Base-by-base conservation (phyloP, 139 green algal species). In the Micractinium sp. region DNA sequence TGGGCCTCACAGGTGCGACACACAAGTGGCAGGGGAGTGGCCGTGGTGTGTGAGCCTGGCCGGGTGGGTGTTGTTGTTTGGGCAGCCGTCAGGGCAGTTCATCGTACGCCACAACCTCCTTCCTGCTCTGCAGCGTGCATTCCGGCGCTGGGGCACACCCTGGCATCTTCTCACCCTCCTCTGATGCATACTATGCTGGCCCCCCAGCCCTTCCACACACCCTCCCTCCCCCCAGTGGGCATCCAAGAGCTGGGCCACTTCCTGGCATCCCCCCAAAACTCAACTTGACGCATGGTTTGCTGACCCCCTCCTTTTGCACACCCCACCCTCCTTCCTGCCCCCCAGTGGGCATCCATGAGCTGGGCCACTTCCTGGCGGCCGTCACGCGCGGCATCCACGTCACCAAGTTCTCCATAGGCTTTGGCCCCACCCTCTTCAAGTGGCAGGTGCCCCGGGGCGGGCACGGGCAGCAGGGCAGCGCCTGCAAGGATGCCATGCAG, bases 191-290 rank as follows among this genome's bases (percentile, higher is more conserved):
- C 60, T 66, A 16, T 16, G 14, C 60, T 16, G 60, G 60, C 60
- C 60, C 60, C 15, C 60, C 14, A 66, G 60, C 15, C 60, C 16
- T 66, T 66, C 60, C 60, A 66, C 60, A 66, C 16, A n/a, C n/a
- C 63, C 14, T 71, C 63, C 9, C 20, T 71, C 20, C 63, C 63
- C 63, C 63, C 22, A 56, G 94, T 99, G 13, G 93, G 95, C n/a
- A 93, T 99, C 9, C 98, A 99, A 91, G 97, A 99, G 92, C 92
- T 75, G 27, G 98, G 97, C 15, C 98, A 99, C 92, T 99, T 99
- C 85, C 73, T 92, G 4, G 97, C 98, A 18, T 97, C 98, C 18
- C 19, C 36, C 14, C 7, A 20, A 29, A 73, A 73, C 23, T 3
- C 63, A 73, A 25, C n/a, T n/a, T 12, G 27, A 19, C 1, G 12